phyloP scores from a whole-genome alignment of 2,329 filamentous ascomycete species.

The Fusarium ramigenum region DNA sequence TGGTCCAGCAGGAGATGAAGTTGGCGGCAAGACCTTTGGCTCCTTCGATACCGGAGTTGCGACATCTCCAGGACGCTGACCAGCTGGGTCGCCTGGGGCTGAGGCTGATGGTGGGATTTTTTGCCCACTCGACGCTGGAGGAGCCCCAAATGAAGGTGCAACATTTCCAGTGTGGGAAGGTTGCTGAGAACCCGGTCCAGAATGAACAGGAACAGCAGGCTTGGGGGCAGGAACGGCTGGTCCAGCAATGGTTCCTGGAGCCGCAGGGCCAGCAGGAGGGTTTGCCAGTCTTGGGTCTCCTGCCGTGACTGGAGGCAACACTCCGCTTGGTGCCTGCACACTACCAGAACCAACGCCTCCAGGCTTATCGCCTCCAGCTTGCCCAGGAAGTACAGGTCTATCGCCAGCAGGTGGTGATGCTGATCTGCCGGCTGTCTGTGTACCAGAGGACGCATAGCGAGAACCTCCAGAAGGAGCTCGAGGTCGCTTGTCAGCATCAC shows the following conservation, averaged over 20 bases:
- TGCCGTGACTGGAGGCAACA: neutral
- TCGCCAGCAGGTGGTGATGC: rapidly evolving
- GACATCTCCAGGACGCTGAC: neutral
- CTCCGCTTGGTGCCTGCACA: rapidly evolving
- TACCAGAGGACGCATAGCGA: rapidly evolving
- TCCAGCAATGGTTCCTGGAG: neutral
- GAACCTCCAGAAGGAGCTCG: neutral
- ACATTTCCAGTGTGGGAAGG: neutral
- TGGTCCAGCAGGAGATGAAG: neutral
- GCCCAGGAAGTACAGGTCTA: neutral
- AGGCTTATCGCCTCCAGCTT: neutral
- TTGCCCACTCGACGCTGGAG: neutral
- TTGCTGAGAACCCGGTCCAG: neutral
- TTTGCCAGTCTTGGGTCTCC: rapidly evolving
- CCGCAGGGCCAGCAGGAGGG: neutral
- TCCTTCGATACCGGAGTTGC: too few relatives aligned
- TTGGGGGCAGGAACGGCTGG: neutral
- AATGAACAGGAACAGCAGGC: neutral
- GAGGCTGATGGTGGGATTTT: neutral
- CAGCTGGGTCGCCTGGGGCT: rapidly evolving
- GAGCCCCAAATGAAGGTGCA: too few relatives aligned
- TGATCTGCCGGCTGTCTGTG: neutral
- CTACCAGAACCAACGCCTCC: rapidly evolving
- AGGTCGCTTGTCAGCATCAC: neutral
- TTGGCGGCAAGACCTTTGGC: neutral